Evolutionary conservation across 139 green algal species (phyloP), one percentile per base, ranked within the genome.

Genomic region (Bryopsis sp.): DNA sequence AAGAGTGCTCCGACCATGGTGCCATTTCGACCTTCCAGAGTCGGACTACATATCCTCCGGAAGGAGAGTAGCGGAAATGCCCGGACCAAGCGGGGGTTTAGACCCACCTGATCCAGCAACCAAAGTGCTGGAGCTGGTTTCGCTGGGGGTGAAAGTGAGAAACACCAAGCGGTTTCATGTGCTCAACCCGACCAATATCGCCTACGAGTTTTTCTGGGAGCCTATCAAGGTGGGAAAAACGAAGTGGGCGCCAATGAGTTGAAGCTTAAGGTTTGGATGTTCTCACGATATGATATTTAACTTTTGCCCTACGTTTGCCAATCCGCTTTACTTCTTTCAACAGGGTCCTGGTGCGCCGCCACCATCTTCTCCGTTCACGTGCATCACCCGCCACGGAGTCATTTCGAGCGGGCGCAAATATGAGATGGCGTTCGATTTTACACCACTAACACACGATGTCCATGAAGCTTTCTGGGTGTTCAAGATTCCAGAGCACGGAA

Each of bases 381-480:
- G 76, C 29, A 47, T 64, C 34, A 75, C 66, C 5, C 39, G 48
- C 8, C 57, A 61, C 8, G 84, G 86, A 22, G 71, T 81, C 3
- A 80, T 90, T 33, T 66, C 66, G 35, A 58, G 50, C 39, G 86
- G 86, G 24, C 76, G 81, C 68, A 78, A 77, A 19, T 89, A 87
- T 74, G 86, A 95, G 73, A 92, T 95, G 86, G 81, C 82, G 31
- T 93, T 95, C 64, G 79, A 90, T 70, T 95, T 81, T 77, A 84
- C 70, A 37, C 86, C 88, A 0, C 58, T 47, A 2, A 47, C 34
- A 11, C 76, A 87, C 26, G 34, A 71, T 24, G n/a, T 84, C 35
- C 58, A 71, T n/a, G 87, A 94, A 81, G 71, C 74, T 1, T 89
- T 91, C 75, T 94, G 85, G 85, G 48, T 47, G 0, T 92, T 94